phyloP scores from a whole-genome alignment of 1,139 yeast species.

The Zygosaccharomyces sapae region DNA sequence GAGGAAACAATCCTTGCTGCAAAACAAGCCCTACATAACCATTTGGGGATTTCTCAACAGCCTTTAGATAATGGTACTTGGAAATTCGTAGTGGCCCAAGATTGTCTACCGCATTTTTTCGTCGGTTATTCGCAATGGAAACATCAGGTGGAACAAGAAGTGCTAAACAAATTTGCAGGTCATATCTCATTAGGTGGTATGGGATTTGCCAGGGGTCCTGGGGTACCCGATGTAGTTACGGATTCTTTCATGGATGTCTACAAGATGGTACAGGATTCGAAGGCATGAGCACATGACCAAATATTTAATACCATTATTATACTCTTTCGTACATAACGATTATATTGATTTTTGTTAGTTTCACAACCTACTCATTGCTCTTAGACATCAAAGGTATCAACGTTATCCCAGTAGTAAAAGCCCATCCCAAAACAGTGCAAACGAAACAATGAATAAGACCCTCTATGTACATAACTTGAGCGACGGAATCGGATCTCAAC shows the following conservation, averaged over 20 bases:
- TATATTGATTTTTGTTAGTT: no score
- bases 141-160: constrained; percentile 37
- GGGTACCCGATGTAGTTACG: constrained; percentile 82
- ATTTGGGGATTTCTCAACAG: constrained; percentile 46
- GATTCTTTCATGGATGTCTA: constrained; percentile 58
- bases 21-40: constrained; percentile 45
- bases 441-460: constrained; percentile 13
- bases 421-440: not conserved
- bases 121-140: constrained; percentile 62
- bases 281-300: not conserved
- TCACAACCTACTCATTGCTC: no score
- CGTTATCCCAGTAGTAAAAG: no score
- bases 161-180: constrained; percentile 40
- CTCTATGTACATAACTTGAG: constrained; percentile 29
- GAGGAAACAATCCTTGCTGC: constrained; percentile 45
- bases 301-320: not conserved
- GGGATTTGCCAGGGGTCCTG: constrained; percentile 77
- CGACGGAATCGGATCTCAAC: constrained; percentile 22
- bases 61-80: constrained; percentile 36
- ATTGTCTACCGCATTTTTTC: constrained; percentile 78
- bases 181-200: constrained; percentile 70
- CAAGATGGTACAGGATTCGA: constrained; percentile 9
- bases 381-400: no score
- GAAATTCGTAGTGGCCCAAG: constrained; percentile 34
- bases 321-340: no score